phyloP scores from a whole-genome alignment of 2,329 filamentous ascomycete genomes.

The Aschersonia sp. region DNA sequence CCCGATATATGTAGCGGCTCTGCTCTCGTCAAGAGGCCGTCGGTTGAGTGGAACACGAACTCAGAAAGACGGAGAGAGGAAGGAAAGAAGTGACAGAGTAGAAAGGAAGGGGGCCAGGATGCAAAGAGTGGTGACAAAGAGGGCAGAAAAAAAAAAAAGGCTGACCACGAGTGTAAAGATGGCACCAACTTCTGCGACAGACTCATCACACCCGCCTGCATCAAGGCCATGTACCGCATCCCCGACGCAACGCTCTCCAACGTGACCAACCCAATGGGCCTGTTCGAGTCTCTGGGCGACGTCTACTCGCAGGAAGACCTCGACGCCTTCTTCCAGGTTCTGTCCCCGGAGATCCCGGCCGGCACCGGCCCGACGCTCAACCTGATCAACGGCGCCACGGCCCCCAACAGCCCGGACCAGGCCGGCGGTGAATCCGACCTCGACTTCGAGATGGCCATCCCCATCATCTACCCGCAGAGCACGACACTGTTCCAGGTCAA shows the following conservation, averaged over 20 bases:
- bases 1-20: too few relatives aligned
- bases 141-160: too few relatives aligned
- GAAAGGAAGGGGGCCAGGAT: background rate
- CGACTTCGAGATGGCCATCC: conserved; percentile 38
- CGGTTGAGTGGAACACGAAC: background rate
- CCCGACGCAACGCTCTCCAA: conserved; percentile 19
- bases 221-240: conserved; percentile 32
- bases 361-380: conserved; percentile 28
- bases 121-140: too few relatives aligned
- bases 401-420: conserved; percentile 19
- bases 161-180: too few relatives aligned
- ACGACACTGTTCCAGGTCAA: conserved; percentile 30
- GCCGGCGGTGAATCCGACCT: conserved; percentile 33
- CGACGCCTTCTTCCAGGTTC: conserved; percentile 30
- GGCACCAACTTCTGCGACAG: conserved; percentile 24
- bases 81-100: too few relatives aligned
- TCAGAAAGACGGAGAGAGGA: background rate
- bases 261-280: conserved; percentile 31
- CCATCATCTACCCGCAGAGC: conserved; percentile 35
- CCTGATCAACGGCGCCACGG: conserved; percentile 30
- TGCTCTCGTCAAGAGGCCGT: background rate
- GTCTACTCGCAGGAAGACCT: conserved; percentile 35
- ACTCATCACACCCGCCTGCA: conserved; percentile 42
- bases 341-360: conserved; percentile 22
- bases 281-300: conserved; percentile 36